Evolutionary conservation across 441 rosid genomes (phyloP).

Genomic region (Rhodomyrtus psidioides): DNA sequence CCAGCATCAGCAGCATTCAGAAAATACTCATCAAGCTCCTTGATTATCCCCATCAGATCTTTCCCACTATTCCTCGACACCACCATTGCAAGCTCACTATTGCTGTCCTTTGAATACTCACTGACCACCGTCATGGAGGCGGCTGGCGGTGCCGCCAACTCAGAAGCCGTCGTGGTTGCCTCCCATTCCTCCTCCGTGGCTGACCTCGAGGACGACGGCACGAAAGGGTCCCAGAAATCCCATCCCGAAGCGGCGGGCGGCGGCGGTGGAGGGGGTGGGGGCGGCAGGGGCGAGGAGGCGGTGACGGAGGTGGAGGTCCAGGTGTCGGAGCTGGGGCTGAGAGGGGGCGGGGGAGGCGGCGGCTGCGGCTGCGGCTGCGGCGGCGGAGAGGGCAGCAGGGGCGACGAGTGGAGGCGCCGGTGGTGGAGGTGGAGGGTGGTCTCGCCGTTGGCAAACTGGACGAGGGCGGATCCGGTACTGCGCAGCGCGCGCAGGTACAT

Average conservation of each 20-base stretch:
- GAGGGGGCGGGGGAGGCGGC: constrained; percentile 36
- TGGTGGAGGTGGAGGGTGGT: constrained; percentile 46
- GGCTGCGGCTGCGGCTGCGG: constrained; percentile 19
- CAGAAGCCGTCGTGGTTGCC: constrained; percentile 30
- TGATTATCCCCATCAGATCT: constrained; percentile 78
- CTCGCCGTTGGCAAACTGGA: constrained; percentile 67
- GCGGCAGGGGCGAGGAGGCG: constrained; percentile 25
- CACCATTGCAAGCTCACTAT: constrained; percentile 76
- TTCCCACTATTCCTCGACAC: constrained; percentile 63
- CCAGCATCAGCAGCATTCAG: constrained; percentile 78
- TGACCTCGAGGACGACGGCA: constrained; percentile 35
- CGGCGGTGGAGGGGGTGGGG: constrained; percentile 40
- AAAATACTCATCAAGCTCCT: constrained; percentile 87
- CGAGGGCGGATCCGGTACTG: constrained; percentile 69
- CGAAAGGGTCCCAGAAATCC: constrained; percentile 97
- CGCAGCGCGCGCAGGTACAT: constrained; percentile 87
- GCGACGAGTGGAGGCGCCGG: constrained; percentile 13
- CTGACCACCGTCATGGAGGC: constrained; percentile 39
- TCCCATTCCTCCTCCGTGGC: constrained; percentile 73
- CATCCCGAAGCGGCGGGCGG: constrained; percentile 67
- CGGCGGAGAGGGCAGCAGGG: constrained; percentile 12
- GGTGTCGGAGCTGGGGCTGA: constrained; percentile 63
- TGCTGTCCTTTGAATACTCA: constrained; percentile 56
- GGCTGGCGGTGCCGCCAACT: constrained; percentile 25
- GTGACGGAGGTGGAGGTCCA: constrained; percentile 51